A percentile compares a stretch with the other conserved stretches of the same genome.
Conservation (phyloP, 805 yeast genomes). For the Saturnispora diversa region DNA sequence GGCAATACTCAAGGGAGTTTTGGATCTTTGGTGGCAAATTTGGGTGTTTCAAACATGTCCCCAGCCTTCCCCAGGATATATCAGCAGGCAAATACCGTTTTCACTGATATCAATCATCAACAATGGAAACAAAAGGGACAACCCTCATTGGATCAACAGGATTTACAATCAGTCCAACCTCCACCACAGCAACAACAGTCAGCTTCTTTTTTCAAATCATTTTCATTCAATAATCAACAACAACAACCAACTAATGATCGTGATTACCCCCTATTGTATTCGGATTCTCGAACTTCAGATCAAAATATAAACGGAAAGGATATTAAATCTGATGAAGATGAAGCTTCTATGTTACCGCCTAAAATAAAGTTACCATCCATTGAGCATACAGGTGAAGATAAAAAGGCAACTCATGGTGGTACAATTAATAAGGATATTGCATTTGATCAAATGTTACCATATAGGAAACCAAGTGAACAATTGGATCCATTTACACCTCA, state of each 20-base stretch:
- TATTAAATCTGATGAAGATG: slow-evolving; percentile 3
- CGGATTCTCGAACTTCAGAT: no score
- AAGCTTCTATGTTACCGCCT: slow-evolving; percentile 5
- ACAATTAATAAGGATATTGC: neutral
- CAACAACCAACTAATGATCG: slow-evolving; percentile 5
- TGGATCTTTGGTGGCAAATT: no score
- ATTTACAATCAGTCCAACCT: neutral
- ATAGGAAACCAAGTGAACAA: slow-evolving; percentile 42
- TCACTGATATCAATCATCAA: no score
- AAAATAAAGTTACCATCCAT: slow-evolving; percentile 2
- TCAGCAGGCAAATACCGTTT: no score
- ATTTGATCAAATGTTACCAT: slow-evolving; percentile 22
- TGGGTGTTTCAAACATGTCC: no score
- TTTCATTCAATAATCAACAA: slow-evolving; percentile 2
- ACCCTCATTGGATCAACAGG: neutral
- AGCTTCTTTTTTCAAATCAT: slow-evolving; percentile 4
- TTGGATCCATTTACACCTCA: slow-evolving; percentile 39
- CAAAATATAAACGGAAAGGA: slow-evolving; percentile 5
- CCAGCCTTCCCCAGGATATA: no score
- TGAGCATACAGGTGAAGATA: slow-evolving; percentile 2
- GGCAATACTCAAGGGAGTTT: no score
- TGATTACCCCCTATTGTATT: neutral
- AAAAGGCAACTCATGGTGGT: neutral
- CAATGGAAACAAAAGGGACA: neutral
- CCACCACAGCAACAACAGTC: neutral